Base-by-base conservation (phyloP, 2,329 filamentous ascomycete genomes). In the Pestalotiopsis sp. region DNA sequence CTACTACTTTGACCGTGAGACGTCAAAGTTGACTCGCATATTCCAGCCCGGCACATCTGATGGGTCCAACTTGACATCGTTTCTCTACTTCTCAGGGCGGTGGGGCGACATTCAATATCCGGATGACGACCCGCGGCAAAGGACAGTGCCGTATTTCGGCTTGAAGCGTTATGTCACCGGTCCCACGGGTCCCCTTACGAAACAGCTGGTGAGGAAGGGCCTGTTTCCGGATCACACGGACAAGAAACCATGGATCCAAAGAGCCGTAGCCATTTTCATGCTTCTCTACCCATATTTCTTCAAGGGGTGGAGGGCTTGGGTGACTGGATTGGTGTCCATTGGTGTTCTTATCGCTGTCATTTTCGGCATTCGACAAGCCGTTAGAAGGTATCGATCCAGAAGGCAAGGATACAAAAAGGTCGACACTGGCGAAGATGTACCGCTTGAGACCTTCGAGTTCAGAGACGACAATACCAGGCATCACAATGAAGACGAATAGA, bases 41-140 rank as follows among this genome's bases (percentile, higher is more conserved):
- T 52, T 64, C 23, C 62, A 20, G 12, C 4, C 62, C 6, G 38
- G 23, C n/a, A 6, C 39, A 49, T 27, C 41, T 5, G 41, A 64
- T 13, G 27, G 17, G 12, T 64, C 62, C 4, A 64, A 64, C 17
- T 52, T 36, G 4, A 64, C 62, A 5, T 64, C 62, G 5, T 64
- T 64, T 11, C 41, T 64, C 23, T 64, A 64, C 39, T 64, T 25
- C 31, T 25, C 62, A 0, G 62, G 62, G 9, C 11, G 38, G 9
- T 64, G 62, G 62, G 62, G 62, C 20, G 62, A 64, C 39, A 12
- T 55, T 52, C 62, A 64, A 39, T 64, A 64, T 23, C 20, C 62
- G 13, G 41, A 64, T n/a, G 41, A 49, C 13, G 62, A 64, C 31
- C 62, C 62, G 1, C 62, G 62, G 3, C 62, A 64, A n/a, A 64